Evolutionary conservation across 495 filamentous ascomycete genomes (phyloP).

Genomic region (Penicillium daleae): DNA sequence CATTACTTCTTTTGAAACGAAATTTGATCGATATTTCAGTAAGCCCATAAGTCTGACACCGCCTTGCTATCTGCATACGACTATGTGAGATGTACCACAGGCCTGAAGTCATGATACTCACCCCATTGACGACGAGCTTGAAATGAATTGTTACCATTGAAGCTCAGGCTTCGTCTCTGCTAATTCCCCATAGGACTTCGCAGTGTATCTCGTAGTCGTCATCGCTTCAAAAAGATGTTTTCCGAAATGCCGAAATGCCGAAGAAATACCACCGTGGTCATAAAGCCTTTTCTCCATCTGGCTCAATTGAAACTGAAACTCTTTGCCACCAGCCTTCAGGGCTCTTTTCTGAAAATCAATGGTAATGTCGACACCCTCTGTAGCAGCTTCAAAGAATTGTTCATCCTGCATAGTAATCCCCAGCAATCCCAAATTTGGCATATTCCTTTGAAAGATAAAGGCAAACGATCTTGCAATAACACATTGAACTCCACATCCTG

Average conservation of each 20-base stretch:
- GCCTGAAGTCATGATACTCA: background rate
- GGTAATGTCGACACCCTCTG: slow-evolving; percentile 33
- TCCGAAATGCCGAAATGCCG: slow-evolving; percentile 41
- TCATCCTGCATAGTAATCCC: slow-evolving; percentile 41
- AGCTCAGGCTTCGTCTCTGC: background rate
- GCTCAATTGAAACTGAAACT: slow-evolving; percentile 38
- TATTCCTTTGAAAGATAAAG: slow-evolving; percentile 48
- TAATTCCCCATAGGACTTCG: background rate
- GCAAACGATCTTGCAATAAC: slow-evolving; percentile 47
- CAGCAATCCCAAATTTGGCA: slow-evolving; percentile 43
- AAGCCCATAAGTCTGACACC: no score
- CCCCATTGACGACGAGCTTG: no score
- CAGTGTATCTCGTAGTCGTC: background rate
- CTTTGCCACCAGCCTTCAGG: slow-evolving; percentile 22
- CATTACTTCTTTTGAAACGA: no score
- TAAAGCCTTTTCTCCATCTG: slow-evolving; percentile 41
- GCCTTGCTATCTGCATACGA: no score
- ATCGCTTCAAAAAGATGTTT: slow-evolving; percentile 40
- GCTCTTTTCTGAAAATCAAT: slow-evolving; percentile 25
- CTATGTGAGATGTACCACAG: no score
- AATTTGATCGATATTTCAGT: no score
- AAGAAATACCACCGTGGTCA: slow-evolving; percentile 33
- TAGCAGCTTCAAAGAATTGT: slow-evolving; percentile 37
- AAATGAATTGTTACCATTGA: background rate
- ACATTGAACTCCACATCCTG: slow-evolving; percentile 33